Percentiles rank a stretch among this genome's conserved stretches.
These are phyloP conservation scores for Lenwebbia sp. DNA, from an alignment of 345 rosid species.

Conservation along the genomic window DNA sequence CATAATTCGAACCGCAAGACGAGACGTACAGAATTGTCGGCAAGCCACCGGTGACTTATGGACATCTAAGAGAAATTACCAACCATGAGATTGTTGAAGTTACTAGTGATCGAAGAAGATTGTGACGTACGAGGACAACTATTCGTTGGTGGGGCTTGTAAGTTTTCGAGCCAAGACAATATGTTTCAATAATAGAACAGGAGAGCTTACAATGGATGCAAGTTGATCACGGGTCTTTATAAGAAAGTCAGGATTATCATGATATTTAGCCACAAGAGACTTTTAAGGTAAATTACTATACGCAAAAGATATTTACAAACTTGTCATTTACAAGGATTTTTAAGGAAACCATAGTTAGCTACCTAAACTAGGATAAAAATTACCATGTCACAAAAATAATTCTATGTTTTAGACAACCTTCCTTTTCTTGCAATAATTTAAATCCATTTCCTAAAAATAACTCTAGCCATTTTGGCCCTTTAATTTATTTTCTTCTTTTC, in stretches of 20 bases:
- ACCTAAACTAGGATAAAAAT: not conserved
- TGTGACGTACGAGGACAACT: not conserved
- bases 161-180: not conserved
- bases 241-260: not conserved
- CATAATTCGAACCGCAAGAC: not conserved
- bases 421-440: not conserved
- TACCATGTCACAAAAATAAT: not conserved
- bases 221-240: not conserved
- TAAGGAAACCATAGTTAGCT: not conserved
- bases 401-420: not conserved
- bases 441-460: not conserved
- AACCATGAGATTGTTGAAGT: not conserved
- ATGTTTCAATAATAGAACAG: not conserved
- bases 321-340: not conserved
- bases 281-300: not conserved
- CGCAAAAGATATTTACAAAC: not conserved
- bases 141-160: not conserved
- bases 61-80: not conserved
- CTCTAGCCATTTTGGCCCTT: not conserved
- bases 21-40: rapidly evolving
- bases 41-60: not conserved
- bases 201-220: not conserved
- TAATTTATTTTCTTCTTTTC: not conserved
- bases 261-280: not conserved
- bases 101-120: not conserved